Base-by-base conservation (phyloP, 441 rosid genomes). In the Populus hybrid region DNA sequence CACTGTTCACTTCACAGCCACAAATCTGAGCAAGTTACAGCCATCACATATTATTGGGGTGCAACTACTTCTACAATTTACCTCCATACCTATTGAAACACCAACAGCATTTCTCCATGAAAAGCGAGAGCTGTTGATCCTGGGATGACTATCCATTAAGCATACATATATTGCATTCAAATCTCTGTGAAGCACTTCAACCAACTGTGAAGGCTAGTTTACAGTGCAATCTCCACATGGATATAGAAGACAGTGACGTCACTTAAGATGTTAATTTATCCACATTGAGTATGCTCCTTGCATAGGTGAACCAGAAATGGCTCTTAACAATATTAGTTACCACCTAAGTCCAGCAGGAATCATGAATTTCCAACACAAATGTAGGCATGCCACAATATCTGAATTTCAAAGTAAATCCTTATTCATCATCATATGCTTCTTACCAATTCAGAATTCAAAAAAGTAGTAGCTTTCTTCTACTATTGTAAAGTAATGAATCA, bases 401-500 rank as follows among this genome's bases (percentile, higher is more conserved):
- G 31, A 29, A 29, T 29, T 29, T 29, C 31, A 29, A 29, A 29
- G 31, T 29, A 29, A 29, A 7, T 35, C 24, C 14, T 21, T 21
- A 2, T 0, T 64, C 65, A 38, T 28, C 45, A 75, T 12, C 29
- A 65, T 45, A 42, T 50, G 6, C 45, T 69, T 61, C 68, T 45
- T 29, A 31, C 14, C n/a, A 16, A 9, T 77, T 4, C 64, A 45
- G 50, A 64, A 45, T 59, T 42, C 45, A 79, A 64, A 8, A 72
- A 72, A 45, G 20, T 2, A 14, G 53, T 36, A 72, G 18, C 7
- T 64, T 29, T 31, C 61, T 36, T 64, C 65, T 9, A 20, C 23
- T 33, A 21, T 8, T 3, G 20, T 21, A 63, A 74, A 63, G 36
- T 24, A 75, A 53, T 21, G 31, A 70, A 81, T 74, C 64, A 64